Evolutionary conservation across 2,329 filamentous ascomycete species (phyloP).

Genomic region (Biscogniauxia mediterranea): DNA sequence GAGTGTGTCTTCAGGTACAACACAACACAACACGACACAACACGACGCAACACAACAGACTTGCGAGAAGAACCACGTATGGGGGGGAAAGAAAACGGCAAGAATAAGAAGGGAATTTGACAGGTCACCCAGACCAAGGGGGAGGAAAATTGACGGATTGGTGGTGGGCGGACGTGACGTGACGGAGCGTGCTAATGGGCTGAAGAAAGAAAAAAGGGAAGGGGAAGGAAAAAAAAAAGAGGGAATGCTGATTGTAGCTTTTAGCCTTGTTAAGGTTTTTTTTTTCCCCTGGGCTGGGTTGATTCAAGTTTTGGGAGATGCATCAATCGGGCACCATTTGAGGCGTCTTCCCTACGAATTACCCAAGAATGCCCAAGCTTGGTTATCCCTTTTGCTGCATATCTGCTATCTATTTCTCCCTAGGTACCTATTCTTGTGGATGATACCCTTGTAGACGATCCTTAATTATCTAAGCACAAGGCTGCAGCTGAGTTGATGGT

Average conservation of each 20-base stretch:
- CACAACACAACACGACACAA: no score
- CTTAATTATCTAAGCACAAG: no score
- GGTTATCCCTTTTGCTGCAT: no score
- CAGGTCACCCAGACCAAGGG: conserved; percentile 31
- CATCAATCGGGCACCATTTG: background rate
- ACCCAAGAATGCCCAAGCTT: no score
- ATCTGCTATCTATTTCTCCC: no score
- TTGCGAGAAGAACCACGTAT: conserved; percentile 10
- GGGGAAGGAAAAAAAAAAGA: conserved; percentile 9
- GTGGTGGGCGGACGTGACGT: conserved; percentile 32
- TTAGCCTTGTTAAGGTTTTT: background rate
- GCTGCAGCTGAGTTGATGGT: no score
- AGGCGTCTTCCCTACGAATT: no score
- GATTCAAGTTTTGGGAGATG: background rate
- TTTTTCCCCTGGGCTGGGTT: background rate
- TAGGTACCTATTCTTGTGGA: no score
- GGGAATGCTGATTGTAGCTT: conserved; percentile 1
- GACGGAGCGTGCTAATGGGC: conserved; percentile 33
- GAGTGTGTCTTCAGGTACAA: conserved; percentile 2
- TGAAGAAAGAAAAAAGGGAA: conserved; percentile 25
- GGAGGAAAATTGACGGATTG: conserved; percentile 27
- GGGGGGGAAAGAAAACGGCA: conserved; percentile 21
- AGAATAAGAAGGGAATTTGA: conserved; percentile 28
- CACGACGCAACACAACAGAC: background rate
- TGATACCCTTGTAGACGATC: no score